Conservation (phyloP, 177 flowering plant genomes). For the Vitis hybrid region DNA sequence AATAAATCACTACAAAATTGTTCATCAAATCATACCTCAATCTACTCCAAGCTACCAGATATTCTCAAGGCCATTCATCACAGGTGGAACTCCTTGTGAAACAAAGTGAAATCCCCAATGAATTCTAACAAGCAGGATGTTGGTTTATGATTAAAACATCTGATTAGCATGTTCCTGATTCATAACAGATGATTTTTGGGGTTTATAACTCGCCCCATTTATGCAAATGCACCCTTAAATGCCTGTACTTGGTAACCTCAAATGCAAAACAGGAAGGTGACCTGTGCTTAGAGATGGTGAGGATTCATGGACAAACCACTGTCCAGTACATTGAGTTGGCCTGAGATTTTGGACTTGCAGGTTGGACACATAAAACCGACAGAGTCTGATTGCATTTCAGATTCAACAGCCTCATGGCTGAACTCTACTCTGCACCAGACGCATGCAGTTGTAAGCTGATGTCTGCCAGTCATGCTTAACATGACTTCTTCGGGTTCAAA, state of each 20-base stretch:
- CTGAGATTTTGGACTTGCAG: constrained; percentile 75
- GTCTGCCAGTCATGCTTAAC: constrained; percentile 26
- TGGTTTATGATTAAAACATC: too few relatives aligned
- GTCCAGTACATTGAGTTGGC: constrained; percentile 47
- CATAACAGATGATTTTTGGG: too few relatives aligned
- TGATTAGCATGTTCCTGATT: too few relatives aligned
- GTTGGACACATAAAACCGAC: constrained; percentile 85
- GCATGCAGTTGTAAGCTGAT: constrained; percentile 52
- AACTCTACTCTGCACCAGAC: constrained; percentile 84
- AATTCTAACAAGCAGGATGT: too few relatives aligned
- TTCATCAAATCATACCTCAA: too few relatives aligned
- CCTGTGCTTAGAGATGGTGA: constrained; percentile 16
- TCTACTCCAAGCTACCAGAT: too few relatives aligned
- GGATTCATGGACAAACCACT: constrained; percentile 26
- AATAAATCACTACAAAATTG: too few relatives aligned
- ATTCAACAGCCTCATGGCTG: constrained; percentile 44
- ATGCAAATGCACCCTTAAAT: too few relatives aligned
- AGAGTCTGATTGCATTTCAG: constrained; percentile 62
- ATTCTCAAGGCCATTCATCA: too few relatives aligned
- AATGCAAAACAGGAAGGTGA: neutral
- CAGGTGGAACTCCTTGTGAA: too few relatives aligned
- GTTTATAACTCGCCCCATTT: too few relatives aligned
- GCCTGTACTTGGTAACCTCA: neutral
- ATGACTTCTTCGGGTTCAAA: constrained; percentile 43
- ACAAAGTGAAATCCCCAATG: too few relatives aligned